A percentile compares a stretch with the other conserved stretches of the same genome.
Evolutionary conservation across 495 filamentous ascomycete genomes (phyloP).

Genomic region (Symbiotaphrina buchneri): DNA sequence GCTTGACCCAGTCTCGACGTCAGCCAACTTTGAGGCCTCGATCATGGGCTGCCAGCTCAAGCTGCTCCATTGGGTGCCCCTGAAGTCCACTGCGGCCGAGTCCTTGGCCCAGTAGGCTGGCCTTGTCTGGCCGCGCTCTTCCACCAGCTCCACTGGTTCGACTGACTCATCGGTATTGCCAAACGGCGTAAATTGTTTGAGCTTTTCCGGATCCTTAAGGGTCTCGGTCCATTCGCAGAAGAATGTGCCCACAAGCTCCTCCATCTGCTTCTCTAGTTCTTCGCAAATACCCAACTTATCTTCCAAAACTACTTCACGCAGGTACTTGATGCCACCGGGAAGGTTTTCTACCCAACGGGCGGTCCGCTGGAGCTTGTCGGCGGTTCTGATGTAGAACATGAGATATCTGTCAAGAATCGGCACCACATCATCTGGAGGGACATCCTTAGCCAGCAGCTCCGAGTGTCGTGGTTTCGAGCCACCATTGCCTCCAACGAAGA

Average conservation of each 20-base stretch:
- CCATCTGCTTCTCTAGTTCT: constrained; percentile 78
- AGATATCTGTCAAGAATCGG: constrained; percentile 81
- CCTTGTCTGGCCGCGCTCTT: constrained; percentile 51
- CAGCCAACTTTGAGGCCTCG: constrained; percentile 46
- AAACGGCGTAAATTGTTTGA: constrained; percentile 67
- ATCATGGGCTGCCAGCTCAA: constrained; percentile 76
- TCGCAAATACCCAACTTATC: constrained; percentile 79
- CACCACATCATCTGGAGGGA: constrained; percentile 64
- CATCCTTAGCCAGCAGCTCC: constrained; percentile 80
- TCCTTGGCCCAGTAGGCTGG: constrained; percentile 73
- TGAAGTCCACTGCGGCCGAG: constrained; percentile 49
- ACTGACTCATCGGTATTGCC: constrained; percentile 59
- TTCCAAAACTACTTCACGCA: constrained; percentile 63
- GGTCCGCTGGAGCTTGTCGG: constrained; percentile 85
- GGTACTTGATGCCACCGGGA: constrained; percentile 70
- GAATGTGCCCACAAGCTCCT: constrained; percentile 65
- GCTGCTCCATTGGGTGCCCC: constrained; percentile 43
- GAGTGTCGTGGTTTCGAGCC: constrained; percentile 72
- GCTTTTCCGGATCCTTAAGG: constrained; percentile 41
- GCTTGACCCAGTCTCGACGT: constrained; percentile 45
- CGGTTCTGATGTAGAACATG: constrained; percentile 92
- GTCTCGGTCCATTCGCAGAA: constrained; percentile 95
- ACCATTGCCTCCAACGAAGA: constrained; percentile 86
- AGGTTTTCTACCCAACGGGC: constrained; percentile 81
- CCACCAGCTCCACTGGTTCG: constrained; percentile 45